Conservation (phyloP, 768 basidiomycete genomes). For the Dioszegia crocea region DNA sequence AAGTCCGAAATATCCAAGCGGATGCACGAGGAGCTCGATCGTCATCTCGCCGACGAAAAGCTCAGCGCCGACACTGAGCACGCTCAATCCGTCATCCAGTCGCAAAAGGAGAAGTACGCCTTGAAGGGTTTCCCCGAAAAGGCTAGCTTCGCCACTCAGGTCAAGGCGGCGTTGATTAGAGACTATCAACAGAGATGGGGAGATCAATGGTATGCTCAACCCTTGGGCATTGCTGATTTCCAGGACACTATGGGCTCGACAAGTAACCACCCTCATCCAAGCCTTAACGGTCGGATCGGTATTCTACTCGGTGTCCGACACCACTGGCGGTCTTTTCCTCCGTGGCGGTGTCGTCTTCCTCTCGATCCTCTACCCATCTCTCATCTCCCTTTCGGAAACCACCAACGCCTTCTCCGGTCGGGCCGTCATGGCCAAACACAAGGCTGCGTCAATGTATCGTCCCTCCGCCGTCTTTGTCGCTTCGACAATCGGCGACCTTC, state of each 20-base stretch:
- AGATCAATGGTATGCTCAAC: constrained; percentile 28
- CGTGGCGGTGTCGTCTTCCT: constrained; percentile 76
- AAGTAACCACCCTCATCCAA: constrained; percentile 49
- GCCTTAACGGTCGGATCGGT: constrained; percentile 61
- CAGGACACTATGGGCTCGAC: constrained; percentile 37
- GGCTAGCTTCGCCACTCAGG: constrained; percentile 32
- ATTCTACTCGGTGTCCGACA: constrained; percentile 59
- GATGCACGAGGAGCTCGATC: constrained; percentile 38
- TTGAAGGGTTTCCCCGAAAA: constrained; percentile 27
- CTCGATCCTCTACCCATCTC: constrained; percentile 52
- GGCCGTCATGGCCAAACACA: constrained; percentile 46
- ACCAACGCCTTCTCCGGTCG: constrained; percentile 45
- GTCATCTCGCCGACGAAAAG: constrained; percentile 19
- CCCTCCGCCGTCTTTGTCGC: constrained; percentile 52
- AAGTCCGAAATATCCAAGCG: constrained; percentile 25
- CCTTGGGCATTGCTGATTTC: background rate
- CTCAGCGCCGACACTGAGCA: constrained; percentile 20
- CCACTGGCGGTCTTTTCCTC: constrained; percentile 66
- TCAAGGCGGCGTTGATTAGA: constrained; percentile 31
- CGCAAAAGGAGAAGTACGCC: constrained; percentile 30
- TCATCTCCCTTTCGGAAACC: constrained; percentile 39
- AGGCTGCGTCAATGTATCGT: constrained; percentile 40
- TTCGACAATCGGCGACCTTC: constrained; percentile 52
- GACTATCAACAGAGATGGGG: constrained; percentile 43
- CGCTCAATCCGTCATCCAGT: constrained; percentile 20